Evolutionary conservation across 495 filamentous ascomycete species (phyloP).

Genomic region (Cercophora newfieldiana): DNA sequence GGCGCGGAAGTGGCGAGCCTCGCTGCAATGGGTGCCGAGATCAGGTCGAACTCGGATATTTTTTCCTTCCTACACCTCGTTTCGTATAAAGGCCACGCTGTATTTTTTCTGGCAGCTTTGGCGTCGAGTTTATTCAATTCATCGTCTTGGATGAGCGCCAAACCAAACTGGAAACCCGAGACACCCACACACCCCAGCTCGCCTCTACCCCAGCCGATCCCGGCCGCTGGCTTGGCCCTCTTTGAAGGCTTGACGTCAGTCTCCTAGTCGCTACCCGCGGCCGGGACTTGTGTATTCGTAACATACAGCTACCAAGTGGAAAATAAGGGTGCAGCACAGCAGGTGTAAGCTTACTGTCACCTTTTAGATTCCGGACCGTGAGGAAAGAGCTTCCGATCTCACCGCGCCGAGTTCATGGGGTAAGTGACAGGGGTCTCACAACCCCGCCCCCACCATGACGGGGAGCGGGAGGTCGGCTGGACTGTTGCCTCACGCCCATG

Average conservation of each 20-base stretch:
- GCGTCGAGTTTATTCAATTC: not conserved
- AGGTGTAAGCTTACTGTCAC: too few relatives aligned
- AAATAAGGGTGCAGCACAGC: too few relatives aligned
- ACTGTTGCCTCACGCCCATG: constrained; percentile 2
- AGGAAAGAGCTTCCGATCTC: too few relatives aligned
- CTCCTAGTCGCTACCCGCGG: not conserved
- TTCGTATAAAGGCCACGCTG: not conserved
- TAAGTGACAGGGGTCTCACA: not conserved
- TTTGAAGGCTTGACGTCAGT: not conserved
- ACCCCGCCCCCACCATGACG: constrained; percentile 7
- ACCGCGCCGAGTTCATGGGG: too few relatives aligned
- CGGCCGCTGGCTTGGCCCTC: not conserved
- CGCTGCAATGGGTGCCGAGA: not conserved
- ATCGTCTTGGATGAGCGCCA: not conserved
- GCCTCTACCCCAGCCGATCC: not conserved
- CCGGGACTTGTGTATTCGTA: not conserved
- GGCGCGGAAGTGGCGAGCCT: not conserved
- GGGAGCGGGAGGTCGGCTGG: constrained; percentile 1
- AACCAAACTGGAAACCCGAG: too few relatives aligned
- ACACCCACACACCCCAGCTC: too few relatives aligned
- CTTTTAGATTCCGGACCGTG: too few relatives aligned
- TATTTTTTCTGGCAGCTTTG: not conserved
- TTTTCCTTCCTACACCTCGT: not conserved
- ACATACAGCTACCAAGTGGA: not conserved
- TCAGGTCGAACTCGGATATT: not conserved